Base-by-base conservation (phyloP, 129 eudicot species). In the Cynara cardunculus region DNA sequence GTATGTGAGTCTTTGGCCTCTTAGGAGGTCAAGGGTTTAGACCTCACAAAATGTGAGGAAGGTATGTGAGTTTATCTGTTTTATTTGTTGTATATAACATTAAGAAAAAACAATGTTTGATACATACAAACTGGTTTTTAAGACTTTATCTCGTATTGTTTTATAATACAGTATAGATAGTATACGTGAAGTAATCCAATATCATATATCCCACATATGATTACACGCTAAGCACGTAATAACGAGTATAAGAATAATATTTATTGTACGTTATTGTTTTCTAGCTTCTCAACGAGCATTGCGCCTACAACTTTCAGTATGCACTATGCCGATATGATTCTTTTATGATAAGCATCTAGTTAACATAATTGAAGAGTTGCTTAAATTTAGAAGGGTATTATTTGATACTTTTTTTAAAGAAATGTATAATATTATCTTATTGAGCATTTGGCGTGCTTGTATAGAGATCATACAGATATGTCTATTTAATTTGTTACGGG, bases 341-440 rank as follows among this genome's bases (percentile, higher is more conserved):
- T 32, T 71, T 71, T 71, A 71, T 10, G 56, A 71, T 71, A 16
- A 34, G 34, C n/a, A 30, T 71, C 75, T 32, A 71, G 75, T 71
- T 71, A 71, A 71, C 26, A 32, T 71, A 37, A 18, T 71, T 31
- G 25, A 25, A 32, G 19, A 34, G 75, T 28, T 19, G 26, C 25
- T 34, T n/a, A n/a, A n/a, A n/a, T n/a, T 28, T 12, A 71, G 28
- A 71, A 71, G 14, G 53, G 27, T 32, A 71, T 16, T 13, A 8
- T 71, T 9, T 32, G 28, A 34, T 71, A 71, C 56, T 71, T 12
- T 10, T 37, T 32, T 32, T 71, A 31, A 31, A 71, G 10, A 32
- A 4, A 9, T 71, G 46, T 32, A 21, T 11, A 71, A 7, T 35
- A 18, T 71, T n/a, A 56, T 56, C 64, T 56, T 56, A 71, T 71